Conservation (phyloP, 2,329 filamentous ascomycete genomes). For the Colletotrichum sojae region DNA sequence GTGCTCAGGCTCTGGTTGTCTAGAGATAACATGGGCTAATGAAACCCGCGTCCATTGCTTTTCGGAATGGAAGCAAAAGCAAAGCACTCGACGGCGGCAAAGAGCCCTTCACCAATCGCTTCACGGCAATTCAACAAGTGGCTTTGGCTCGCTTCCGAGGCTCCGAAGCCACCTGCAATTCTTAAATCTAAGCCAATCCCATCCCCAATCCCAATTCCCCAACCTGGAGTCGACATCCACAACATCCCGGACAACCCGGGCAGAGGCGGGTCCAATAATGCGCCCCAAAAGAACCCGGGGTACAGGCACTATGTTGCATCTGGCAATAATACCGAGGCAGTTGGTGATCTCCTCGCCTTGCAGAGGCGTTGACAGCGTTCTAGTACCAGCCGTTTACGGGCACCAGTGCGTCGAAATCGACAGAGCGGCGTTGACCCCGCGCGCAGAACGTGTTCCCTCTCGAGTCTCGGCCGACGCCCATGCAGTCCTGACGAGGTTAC, state of each 20-base stretch:
- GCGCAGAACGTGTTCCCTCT: background rate
- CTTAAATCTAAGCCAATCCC: background rate
- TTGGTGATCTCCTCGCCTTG: background rate
- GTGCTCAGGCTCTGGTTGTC: no score
- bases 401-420: conserved; percentile 8
- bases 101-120: no score
- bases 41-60: no score
- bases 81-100: no score
- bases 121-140: no score
- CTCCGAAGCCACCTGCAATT: no score
- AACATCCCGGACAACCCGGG: conserved; percentile 20
- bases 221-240: background rate
- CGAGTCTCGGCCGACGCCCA: background rate
- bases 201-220: background rate
- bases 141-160: no score
- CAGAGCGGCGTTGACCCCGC: conserved; percentile 13
- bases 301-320: conserved; percentile 23
- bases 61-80: no score
- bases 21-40: no score
- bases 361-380: background rate
- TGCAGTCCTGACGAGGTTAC: background rate
- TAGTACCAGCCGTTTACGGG: conserved; percentile 14
- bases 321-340: conserved; percentile 30
- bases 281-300: conserved; percentile 7
- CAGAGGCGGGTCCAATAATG: conserved; percentile 19